Evolutionary conservation across 2,329 filamentous ascomycete genomes (phyloP).

Genomic region (Paecilomyces dactylethromorphus): DNA sequence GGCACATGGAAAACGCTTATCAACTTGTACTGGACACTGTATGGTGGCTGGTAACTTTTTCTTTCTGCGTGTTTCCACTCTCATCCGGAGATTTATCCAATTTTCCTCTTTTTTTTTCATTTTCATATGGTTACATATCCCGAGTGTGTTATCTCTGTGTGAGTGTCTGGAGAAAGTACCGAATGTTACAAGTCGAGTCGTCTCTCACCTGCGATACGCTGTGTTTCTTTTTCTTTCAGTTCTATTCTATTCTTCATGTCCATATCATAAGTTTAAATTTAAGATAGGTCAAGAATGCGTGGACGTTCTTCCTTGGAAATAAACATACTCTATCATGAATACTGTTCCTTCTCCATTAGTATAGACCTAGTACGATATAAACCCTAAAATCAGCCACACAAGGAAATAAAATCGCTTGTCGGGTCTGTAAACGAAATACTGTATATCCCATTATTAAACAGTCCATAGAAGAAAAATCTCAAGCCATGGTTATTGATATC

Average conservation of each 20-base stretch:
- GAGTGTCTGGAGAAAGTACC: not conserved
- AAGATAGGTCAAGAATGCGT: not conserved
- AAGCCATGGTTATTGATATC: too few species aligned
- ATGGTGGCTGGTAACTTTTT: not conserved
- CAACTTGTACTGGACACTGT: not conserved
- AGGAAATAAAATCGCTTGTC: too few species aligned
- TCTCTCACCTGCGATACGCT: not conserved
- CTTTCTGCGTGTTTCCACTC: not conserved
- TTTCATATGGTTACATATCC: not conserved
- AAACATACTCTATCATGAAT: not conserved
- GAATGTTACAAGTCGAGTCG: not conserved
- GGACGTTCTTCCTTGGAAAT: not conserved
- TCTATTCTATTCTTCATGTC: not conserved
- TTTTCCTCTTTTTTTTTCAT: not conserved
- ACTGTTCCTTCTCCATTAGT: not conserved
- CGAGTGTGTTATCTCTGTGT: not conserved
- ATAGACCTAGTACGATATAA: not conserved
- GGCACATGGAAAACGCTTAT: not conserved
- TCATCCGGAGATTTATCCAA: not conserved
- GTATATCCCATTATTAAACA: too few species aligned
- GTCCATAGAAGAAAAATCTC: too few species aligned
- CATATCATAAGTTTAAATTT: not conserved
- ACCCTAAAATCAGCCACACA: not conserved
- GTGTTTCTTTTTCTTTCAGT: not conserved
- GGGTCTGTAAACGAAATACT: too few species aligned